phyloP scores from a whole-genome alignment of 495 filamentous ascomycete species.

The Chaetomium tenue region DNA sequence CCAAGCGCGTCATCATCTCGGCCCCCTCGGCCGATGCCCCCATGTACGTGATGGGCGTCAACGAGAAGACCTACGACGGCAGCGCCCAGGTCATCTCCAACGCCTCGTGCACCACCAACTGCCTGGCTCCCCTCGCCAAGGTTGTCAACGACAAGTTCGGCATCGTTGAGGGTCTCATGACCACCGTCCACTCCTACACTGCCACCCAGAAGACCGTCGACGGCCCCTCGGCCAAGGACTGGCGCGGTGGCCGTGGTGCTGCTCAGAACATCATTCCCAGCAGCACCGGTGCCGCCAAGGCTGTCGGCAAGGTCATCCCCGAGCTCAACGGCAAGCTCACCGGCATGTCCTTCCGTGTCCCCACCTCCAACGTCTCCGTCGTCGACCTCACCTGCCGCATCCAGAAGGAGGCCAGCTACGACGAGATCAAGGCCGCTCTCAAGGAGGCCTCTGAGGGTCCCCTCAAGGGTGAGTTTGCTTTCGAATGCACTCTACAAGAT shows the following conservation, averaged over 20 bases:
- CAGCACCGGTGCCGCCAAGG: conserved; percentile 99
- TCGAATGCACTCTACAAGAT: too few relatives aligned
- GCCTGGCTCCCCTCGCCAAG: conserved; percentile 98
- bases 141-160: conserved; percentile 96
- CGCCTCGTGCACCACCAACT: conserved; percentile 99
- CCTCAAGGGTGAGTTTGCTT: conserved; percentile 69
- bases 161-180: conserved; percentile 99
- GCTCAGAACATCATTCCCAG: conserved; percentile 99
- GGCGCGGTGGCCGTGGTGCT: conserved; percentile 97
- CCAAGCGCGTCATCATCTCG: conserved; percentile 99
- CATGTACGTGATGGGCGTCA: conserved; percentile 99
- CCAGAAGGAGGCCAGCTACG: conserved; percentile 87
- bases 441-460: conserved; percentile 83
- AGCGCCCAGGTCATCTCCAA: conserved; percentile 94
- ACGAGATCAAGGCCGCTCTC: conserved; percentile 87
- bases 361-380: conserved; percentile 97
- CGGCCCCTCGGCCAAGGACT: conserved; percentile 96
- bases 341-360: conserved; percentile 98
- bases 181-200: conserved; percentile 99
- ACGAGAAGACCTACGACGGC: conserved; percentile 86
- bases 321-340: conserved; percentile 98
- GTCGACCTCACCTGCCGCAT: conserved; percentile 94
- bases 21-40: conserved; percentile 97
- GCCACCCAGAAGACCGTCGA: conserved; percentile 99
- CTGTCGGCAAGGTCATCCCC: conserved; percentile 99